Evolutionary conservation across 2,329 filamentous ascomycete species (phyloP).

Genomic region (Bipolaris cookei): DNA sequence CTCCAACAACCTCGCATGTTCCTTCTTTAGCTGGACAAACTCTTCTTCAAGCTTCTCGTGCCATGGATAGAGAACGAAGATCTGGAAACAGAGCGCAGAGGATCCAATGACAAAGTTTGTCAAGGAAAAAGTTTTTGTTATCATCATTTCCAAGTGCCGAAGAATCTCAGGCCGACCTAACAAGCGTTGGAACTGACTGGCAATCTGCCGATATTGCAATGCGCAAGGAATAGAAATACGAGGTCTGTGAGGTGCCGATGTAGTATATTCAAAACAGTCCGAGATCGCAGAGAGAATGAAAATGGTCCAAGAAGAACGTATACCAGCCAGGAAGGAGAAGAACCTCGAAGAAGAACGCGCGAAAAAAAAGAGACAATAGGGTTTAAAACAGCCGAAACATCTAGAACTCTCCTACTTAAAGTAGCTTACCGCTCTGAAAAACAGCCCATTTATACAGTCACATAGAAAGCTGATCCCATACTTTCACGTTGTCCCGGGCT

Average conservation of each 20-base stretch:
- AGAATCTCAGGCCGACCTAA: not conserved
- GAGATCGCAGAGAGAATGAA: not conserved
- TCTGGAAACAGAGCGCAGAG: conserved; percentile 70
- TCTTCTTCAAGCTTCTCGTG: conserved; percentile 69
- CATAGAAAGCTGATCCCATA: not conserved
- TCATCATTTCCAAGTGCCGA: conserved; percentile 45
- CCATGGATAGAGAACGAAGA: conserved; percentile 74
- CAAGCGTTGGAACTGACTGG: not conserved
- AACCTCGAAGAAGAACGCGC: not conserved
- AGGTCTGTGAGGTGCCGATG: not conserved
- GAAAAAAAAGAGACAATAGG: not conserved
- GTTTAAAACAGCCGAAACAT: not conserved
- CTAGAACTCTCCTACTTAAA: not conserved
- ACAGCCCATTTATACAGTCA: conserved; percentile 11
- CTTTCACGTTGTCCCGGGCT: not conserved
- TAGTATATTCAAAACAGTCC: not conserved
- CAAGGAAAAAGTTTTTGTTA: conserved; percentile 62
- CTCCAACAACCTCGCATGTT: conserved; percentile 54
- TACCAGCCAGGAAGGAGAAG: not conserved
- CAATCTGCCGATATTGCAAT: not conserved
- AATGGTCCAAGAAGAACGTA: not conserved
- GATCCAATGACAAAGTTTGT: conserved; percentile 71
- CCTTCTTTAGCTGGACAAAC: conserved; percentile 65
- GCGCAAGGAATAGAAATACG: not conserved
- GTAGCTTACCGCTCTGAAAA: not conserved